Evolutionary conservation across 352 stramenopile species (phyloP), one percentile per base, ranked within the genome.

Genomic region (Discostella stelligera): DNA sequence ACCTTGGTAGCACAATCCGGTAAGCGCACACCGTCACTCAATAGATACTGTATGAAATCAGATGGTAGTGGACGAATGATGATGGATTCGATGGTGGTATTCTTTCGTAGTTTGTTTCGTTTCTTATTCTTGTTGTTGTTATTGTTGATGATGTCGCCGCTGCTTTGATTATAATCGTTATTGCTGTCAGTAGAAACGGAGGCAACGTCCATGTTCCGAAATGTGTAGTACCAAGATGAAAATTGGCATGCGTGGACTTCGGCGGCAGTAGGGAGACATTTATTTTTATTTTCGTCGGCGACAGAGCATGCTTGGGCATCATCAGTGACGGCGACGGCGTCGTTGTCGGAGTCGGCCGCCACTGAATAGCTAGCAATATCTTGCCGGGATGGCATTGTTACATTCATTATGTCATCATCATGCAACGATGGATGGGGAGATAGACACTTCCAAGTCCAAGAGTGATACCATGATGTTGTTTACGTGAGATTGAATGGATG

Each of bases 41-140:
- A 30, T n/a, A 93, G 63, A 78, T 88, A 93, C 7, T 86, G 60
- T 25, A 83, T 37, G 69, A 93, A 91, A 54, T 89, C 65, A 0
- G 48, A 11, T 18, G 83, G 79, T 13, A 91, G 66, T 16, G 80
- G 74, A 48, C 59, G 14, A 3, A 93, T 77, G 16, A 93, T 83
- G 0, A 76, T 56, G 0, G 84, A 89, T 46, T 77, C 52, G 18
- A 92, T 85, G 0, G 86, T 92, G 2, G 87, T 74, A 66, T 89
- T 89, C 10, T 68, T 87, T n/a, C 84, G 72, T 13, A 23, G 8
- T 30, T 64, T 73, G 30, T 44, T 69, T 20, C 23, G 30, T 37
- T 7, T 73, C 23, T 14, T 54, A 13, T 20, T 41, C 48, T 49
- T 25, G 18, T 23, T 63, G 14, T 25, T 25, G 9, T 25, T 23